Evolutionary conservation across 164 flowering plant genomes (phyloP).

Genomic region (Magnolia sinica): DNA sequence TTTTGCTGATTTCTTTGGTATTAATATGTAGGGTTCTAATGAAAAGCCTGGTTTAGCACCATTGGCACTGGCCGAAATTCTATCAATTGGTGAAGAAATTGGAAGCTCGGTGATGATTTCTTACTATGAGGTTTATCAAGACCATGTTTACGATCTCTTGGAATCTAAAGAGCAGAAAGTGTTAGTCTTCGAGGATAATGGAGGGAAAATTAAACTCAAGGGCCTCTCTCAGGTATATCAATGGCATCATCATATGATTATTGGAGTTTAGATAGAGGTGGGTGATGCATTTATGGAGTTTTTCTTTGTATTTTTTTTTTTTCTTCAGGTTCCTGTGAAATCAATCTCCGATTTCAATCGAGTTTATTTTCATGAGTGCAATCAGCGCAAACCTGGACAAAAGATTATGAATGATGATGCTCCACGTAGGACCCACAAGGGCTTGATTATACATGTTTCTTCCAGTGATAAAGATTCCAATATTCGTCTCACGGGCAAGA

Average conservation of each 20-base stretch:
- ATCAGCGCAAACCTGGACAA: conserved; percentile 28
- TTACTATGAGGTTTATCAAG: conserved; percentile 47
- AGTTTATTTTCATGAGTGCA: conserved; percentile 22
- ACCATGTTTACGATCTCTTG: conserved; percentile 55
- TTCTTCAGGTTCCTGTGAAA: conserved; percentile 47
- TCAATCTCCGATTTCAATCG: conserved; percentile 52
- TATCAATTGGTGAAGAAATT: conserved; percentile 29
- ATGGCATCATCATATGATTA: not conserved
- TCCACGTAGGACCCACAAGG: conserved; percentile 45
- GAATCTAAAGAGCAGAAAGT: conserved; percentile 38
- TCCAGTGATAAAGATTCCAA: conserved; percentile 23
- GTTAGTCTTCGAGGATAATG: conserved; percentile 38
- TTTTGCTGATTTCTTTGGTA: not conserved
- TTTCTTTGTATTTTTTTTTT: conserved; percentile 2
- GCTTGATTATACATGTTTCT: conserved; percentile 47
- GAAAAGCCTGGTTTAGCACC: conserved; percentile 56
- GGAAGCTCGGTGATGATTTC: conserved; percentile 46
- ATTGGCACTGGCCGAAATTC: conserved; percentile 52
- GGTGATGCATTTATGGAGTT: not conserved
- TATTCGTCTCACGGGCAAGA: conserved; percentile 32
- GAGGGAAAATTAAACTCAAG: conserved; percentile 56
- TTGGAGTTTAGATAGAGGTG: not conserved
- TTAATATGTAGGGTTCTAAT: conserved; percentile 42
- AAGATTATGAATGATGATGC: conserved; percentile 30
- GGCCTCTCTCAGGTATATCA: conserved; percentile 64